A percentile compares a stretch with the other conserved stretches of the same genome.
Evolutionary conservation across 2,329 filamentous ascomycete species (phyloP).

Genomic region (Trichophyton benhamiae): DNA sequence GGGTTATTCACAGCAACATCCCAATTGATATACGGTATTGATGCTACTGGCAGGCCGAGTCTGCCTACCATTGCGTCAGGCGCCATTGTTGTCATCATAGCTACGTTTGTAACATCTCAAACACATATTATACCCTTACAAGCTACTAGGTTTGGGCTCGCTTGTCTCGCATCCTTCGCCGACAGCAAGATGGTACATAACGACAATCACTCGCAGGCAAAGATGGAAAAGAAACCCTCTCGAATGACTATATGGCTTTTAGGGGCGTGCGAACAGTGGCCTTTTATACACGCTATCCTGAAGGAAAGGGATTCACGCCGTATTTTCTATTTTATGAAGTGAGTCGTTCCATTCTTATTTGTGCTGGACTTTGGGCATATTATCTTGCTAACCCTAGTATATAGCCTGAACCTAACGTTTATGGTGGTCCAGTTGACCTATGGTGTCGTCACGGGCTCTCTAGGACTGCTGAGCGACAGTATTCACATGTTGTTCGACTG

Average conservation of each 20-base stretch:
- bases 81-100: not conserved
- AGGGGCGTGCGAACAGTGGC: constrained; percentile 55
- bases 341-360: constrained; percentile 24
- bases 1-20: not conserved
- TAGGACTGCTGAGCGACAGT: constrained; percentile 91
- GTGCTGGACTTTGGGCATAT: not conserved
- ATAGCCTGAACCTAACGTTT: constrained; percentile 80
- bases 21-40: not conserved
- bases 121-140: not conserved
- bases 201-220: constrained; percentile 17
- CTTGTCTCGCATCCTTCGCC: constrained; percentile 4
- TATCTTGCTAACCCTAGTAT: not conserved
- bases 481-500: constrained; percentile 99
- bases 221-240: constrained; percentile 44
- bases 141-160: constrained; percentile 15
- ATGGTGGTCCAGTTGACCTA: constrained; percentile 94
- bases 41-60: not conserved
- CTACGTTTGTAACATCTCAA: not conserved
- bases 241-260: constrained; percentile 61
- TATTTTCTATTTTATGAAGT: constrained; percentile 96
- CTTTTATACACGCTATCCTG: constrained; percentile 73
- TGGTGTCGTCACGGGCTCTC: constrained; percentile 80
- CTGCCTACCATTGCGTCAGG: not conserved
- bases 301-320: constrained; percentile 83
- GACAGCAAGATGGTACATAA: not conserved